Evolutionary conservation across 257 asterid species (phyloP), one percentile per base, ranked within the genome.

Genomic region (Rubia yunnanensis): DNA sequence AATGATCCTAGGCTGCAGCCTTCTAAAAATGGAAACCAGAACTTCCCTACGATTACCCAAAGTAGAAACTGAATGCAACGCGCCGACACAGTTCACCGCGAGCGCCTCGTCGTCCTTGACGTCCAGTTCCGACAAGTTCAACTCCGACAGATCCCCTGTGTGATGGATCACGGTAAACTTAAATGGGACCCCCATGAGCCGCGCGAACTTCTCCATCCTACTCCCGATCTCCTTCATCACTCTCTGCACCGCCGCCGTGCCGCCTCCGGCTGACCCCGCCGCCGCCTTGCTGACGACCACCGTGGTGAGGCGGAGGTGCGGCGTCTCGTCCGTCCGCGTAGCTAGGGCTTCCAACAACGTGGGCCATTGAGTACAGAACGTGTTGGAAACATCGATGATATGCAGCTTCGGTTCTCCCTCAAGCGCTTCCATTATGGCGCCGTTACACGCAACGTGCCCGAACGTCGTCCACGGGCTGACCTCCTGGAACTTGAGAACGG

Each of bases 291-390:
- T 60, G 5, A 75, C 74, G 0, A 90, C 88, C 64, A 94, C 92
- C 36, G 95, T 71, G 62, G 98, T 88, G 78, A 94, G 70, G 31
- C 86, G 80, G 20, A 94, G 84, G 17, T 85, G 91, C 6, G 99
- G 99, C 3, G 99, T 88, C n/a, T 94, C 98, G 36, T 90, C 96
- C 0, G 83, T 74, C 2, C 96, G 76, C 0, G 98, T 94, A 22
- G 99, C 98, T 28, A 94, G 79, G n/a, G 99, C 96, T 79, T 94
- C 99, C 0, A 94, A 80, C 17, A 94, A 70, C 60, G 98, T 94
- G 8, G 99, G 99, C 98, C 99, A 94, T 82, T 94, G 99, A 1
- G 99, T 90, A 81, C 98, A 90, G 57, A 75, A 90, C 0, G 98
- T 94, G 79, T 90, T 88, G 72, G 95, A 85, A 1, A 94, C 61